Evolutionary conservation across 2,329 filamentous ascomycete genomes (phyloP), one percentile per base, ranked within the genome.

Genomic region (Fusarium brachygibbosum): DNA sequence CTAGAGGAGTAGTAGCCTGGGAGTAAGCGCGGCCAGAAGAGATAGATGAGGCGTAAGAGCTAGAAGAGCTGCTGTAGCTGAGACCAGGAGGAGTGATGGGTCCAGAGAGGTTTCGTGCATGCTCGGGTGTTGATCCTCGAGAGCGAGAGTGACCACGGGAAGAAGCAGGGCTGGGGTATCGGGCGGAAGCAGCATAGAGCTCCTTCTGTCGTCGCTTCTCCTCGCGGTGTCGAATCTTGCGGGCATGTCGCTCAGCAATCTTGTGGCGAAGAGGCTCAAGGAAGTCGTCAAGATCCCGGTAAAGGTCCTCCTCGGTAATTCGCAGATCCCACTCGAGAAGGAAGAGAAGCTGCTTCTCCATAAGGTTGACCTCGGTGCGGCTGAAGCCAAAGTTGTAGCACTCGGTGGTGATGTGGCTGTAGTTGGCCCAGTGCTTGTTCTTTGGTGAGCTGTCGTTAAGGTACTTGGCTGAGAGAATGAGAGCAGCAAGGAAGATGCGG

Each of bases 361-460:
- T 99, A 67, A 98, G 87, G 84, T 99, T 99, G 75, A 99, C 96
- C 83, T 99, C 96, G 35, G 93, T 96, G 72, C 94, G 87, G 75
- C 90, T 95, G 86, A 99, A 98, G 74, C 94, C 93, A 76, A 98
- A 99, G 76, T 85, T 88, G 77, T 83, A 86, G 66, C 74, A 78
- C 11, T 85, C 82, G 13, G 90, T 89, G 79, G 85, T 91, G 73
- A 97, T 90, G 75, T 90, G 84, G 63, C 92, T 97, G 85, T 98
- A 99, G 76, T 90, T 91, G 70, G 96, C 94, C 96, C 96, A 99
- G 86, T 99, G 96, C 90, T 98, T 98, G 88, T 99, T 99, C 90
- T 98, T 98, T 68, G 96, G 96, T 14, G 94, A 98, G 66, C 94
- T 97, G 85, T 98, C 96, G 80, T 99, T 98, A 74, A 98, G 88